Conservation (phyloP, 1,284 basidiomycete species). For the Trametes polyzona region DNA sequence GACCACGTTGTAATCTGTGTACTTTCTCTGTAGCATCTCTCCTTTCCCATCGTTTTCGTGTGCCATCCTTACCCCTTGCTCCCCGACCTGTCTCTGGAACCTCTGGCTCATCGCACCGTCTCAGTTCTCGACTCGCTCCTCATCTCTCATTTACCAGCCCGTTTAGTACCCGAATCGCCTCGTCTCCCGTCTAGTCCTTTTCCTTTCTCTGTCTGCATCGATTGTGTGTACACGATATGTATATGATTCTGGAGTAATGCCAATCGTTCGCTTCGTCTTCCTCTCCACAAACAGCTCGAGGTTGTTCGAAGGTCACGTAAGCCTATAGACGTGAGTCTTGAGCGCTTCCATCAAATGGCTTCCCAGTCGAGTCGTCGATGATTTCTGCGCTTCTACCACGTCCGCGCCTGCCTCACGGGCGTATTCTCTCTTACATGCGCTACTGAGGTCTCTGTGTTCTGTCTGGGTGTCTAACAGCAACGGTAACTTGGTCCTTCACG, state of each 20-base stretch:
- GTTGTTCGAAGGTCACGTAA: no score
- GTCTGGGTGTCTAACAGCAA: no score
- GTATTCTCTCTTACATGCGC: no score
- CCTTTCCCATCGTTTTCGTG: not conserved
- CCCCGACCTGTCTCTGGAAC: not conserved
- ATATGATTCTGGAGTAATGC: constrained; percentile 17
- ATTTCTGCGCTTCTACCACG: no score
- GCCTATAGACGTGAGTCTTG: no score
- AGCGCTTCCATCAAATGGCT: no score
- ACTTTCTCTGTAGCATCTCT: constrained; percentile 7
- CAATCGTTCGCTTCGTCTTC: not conserved
- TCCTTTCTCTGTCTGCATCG: not conserved
- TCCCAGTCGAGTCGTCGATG: no score
- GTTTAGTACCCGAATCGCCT: not conserved
- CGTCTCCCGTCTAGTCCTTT: not conserved
- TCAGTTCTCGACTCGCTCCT: not conserved
- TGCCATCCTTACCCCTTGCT: not conserved
- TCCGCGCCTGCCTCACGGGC: no score
- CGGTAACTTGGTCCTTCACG: no score
- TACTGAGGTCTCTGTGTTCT: no score
- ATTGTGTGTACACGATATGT: constrained; percentile 15
- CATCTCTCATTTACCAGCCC: not conserved
- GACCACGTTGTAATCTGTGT: constrained; percentile 9
- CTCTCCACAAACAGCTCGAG: not conserved
- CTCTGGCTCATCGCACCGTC: not conserved